Base-by-base conservation (phyloP, 345 rosid species). In the Aquilaria sinensis region DNA sequence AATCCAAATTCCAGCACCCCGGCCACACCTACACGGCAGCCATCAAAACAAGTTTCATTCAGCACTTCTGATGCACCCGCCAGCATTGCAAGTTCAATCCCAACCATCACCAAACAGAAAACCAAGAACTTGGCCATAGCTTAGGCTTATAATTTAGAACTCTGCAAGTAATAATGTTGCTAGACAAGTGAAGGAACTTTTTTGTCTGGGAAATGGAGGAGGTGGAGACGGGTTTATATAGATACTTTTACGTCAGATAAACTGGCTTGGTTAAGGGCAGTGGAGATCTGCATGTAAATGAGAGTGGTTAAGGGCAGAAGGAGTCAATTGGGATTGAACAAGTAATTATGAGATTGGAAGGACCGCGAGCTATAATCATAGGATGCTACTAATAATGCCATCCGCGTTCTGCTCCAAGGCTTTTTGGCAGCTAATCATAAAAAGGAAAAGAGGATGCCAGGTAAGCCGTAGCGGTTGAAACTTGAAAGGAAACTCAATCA, bases 31-130 rank as follows among this genome's bases (percentile, higher is more conserved):
- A 65, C 77, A 73, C 0, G 0, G 23, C 23, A 23, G 53, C 64
- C 79, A 55, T 72, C 82, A 0, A 73, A 32, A 32, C 96, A 89
- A 61, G 77, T 79, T 68, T 78, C 72, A 6, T 73, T 74, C 71
- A 75, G 68, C 47, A 65, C 52, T 10, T 72, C 51, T 34, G 62
- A 52, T 12, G 76, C 57, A 37, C 64, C 31, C 29, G 51, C 61
- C 15, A 77, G 71, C 65, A 3, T 4, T 45, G 64, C 70, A 64
- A 70, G 11, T 64, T 62, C 37, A 62, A 67, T 32, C 61, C 70
- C 54, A 12, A 72, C 9, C 7, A 37, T 37, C 43, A 37, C 43
- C 52, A 66, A 54, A 49, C 45, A 58, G 32, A 70, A 62, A 54
- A 13, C 62, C 1, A 54, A 47, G 15, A 31, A 33, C 43, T 70